Conservation (phyloP, 257 asterid genomes). For the Capsicum pubescens region DNA sequence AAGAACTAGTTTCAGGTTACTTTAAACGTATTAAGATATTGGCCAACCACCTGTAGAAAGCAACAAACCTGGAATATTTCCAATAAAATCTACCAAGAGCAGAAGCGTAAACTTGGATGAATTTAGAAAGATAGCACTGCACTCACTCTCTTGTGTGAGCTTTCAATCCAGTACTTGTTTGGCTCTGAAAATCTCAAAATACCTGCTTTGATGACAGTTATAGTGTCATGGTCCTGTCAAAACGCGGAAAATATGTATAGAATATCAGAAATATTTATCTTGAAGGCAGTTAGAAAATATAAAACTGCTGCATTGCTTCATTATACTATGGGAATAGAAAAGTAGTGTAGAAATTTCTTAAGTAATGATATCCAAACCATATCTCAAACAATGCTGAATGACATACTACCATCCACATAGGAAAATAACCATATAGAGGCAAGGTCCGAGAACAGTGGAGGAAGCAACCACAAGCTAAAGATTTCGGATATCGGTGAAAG, state of each 20-base stretch:
- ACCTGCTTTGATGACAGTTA: constrained; percentile 81
- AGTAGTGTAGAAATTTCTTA: background rate
- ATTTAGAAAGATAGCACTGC: constrained; percentile 24
- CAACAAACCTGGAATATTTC: background rate
- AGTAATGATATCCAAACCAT: background rate
- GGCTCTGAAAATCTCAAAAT: constrained; percentile 75
- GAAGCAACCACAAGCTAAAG: background rate
- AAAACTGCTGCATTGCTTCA: background rate
- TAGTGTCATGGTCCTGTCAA: constrained; percentile 72
- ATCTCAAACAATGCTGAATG: background rate
- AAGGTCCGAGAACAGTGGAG: background rate
- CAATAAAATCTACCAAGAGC: background rate
- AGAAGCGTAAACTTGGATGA: background rate
- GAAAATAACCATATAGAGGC: background rate
- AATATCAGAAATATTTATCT: background rate
- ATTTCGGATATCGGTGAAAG: background rate
- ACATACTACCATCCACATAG: background rate
- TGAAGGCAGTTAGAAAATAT: background rate
- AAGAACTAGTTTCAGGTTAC: background rate
- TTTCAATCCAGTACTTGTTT: constrained; percentile 92
- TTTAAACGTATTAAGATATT: constrained; percentile 2
- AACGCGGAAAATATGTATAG: background rate
- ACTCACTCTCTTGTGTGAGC: constrained; percentile 89
- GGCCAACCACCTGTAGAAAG: background rate
- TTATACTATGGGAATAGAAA: background rate